A percentile compares a stretch with the other conserved stretches of the same genome.
phyloP scores from a whole-genome alignment of 495 filamentous ascomycete genomes.

The Aspergillus heteromorphus region DNA sequence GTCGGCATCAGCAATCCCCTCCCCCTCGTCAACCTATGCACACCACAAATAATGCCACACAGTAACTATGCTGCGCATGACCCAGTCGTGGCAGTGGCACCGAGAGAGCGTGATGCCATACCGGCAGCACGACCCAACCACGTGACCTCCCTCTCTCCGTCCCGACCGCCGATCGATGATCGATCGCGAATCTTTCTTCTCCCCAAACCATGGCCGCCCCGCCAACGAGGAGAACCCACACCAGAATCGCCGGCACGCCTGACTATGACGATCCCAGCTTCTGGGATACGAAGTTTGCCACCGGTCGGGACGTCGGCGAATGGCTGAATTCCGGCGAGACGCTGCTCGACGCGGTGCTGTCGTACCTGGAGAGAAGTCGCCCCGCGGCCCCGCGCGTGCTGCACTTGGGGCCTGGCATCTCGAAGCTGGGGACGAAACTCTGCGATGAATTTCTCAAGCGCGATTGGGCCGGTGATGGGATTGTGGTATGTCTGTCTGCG shows the following conservation, averaged over 20 bases:
- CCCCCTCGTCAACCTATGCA: too few relatives aligned
- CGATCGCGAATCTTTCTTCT: too few relatives aligned
- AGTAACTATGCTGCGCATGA: too few relatives aligned
- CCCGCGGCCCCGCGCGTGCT: constrained; percentile 23
- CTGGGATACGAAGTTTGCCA: constrained; percentile 38
- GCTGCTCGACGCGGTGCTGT: constrained; percentile 27
- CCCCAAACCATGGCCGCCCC: constrained; percentile 11
- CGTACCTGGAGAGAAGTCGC: constrained; percentile 22
- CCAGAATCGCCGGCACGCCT: constrained; percentile 26
- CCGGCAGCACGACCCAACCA: too few relatives aligned
- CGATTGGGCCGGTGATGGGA: constrained; percentile 28
- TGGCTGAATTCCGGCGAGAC: constrained; percentile 39
- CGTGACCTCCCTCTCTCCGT: not conserved
- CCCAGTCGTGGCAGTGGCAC: too few relatives aligned
- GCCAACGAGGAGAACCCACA: constrained; percentile 14
- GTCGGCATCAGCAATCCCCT: too few relatives aligned
- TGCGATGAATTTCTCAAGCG: constrained; percentile 27
- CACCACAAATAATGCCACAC: too few relatives aligned
- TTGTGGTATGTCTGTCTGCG: constrained; percentile 26
- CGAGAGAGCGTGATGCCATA: too few relatives aligned
- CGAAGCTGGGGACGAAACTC: constrained; percentile 29
- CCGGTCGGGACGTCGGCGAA: constrained; percentile 38
- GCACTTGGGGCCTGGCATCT: constrained; percentile 39
- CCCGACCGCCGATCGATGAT: too few relatives aligned
- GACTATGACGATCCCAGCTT: constrained; percentile 37